Base-by-base conservation (phyloP, 106 monocot genomes). In the Iris macrosiphon region DNA sequence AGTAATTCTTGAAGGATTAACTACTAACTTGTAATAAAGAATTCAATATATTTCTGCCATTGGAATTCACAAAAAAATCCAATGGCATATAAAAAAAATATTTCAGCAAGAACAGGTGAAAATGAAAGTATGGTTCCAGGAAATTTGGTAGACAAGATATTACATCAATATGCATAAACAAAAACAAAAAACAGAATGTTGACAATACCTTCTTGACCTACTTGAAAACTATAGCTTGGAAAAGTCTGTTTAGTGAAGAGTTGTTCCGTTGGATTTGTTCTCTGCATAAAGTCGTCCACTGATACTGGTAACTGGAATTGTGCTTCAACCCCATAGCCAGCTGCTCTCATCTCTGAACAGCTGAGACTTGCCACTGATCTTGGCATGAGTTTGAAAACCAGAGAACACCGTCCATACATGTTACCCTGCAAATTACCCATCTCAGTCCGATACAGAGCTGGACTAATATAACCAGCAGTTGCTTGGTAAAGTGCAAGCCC, bases 251-350 rank as follows among this genome's bases (percentile, higher is more conserved):
- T 88, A 15, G 48, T 31, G 14, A 88, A 65, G 19, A 77, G 52
- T 68, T 83, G 92, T 60, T 92, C 87, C 0, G 73, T 66, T 28
- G 83, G 67, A 37, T 83, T 87, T 18, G 84, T 49, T 62, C 79
- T 84, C 68, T 94, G 93, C 93, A 88, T 88, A 46, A 88, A 94
- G 55, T 94, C 93, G 65, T 84, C 84, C 40, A 94, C 88, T 46
- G 57, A 67, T 57, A 92, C 63, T 6, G 92, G 77, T 43, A 79
- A 49, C 71, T 87, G 92, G 40, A 92, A 92, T 45, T 92, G 92
- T 25, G 82, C 76, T 35, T 92, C 87, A 68, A 92, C 77, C 7
- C 87, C 92, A 77, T 87, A 72, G 10, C 92, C 87, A 27, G 92
- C 92, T 62, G 87, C 92, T 53, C 71, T 79, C 92, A 92, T 92